Base-by-base conservation (phyloP, 208 protist species). In the Trypanosoma theileri region DNA sequence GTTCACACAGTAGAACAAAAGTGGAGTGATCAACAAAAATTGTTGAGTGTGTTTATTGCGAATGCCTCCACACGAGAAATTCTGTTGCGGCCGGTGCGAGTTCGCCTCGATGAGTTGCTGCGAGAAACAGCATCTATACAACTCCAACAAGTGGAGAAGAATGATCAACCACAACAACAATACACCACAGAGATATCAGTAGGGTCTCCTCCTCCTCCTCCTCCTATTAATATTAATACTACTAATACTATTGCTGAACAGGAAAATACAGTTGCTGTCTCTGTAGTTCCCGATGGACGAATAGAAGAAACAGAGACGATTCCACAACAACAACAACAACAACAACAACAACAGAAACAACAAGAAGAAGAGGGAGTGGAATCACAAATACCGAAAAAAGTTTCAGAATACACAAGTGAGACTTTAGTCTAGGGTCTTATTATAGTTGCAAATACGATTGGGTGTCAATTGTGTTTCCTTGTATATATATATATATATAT, bases 41-140 rank as follows among this genome's bases (percentile, higher is more conserved):
- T 78, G 12, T 31, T 78, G 35, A 7, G 1, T 19, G 3, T 54
- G 11, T 78, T 59, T 28, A 68, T 78, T 42, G 17, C 28, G 17
- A 52, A 65, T 50, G 42, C 50, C 0, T 55, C 66, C 11, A 67
- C 65, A 22, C 48, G 66, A 42, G 60, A 73, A 12, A 60, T 58
- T 68, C 48, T 80, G 11, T 41, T 80, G 45, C 62, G 68, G 21
- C 62, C 69, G 3, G 63, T 75, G 3, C 54, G 44, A 58, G 22
- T 55, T 44, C 62, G 68, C 12, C 6, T 80, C 1, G 74, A 80
- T 53, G 69, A 80, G n/a, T 16, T 75, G 22, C 28, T 80, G 41
- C 19, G 26, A 9, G 64, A 73, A 52, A 45, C 55, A n/a, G 62
- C 35, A 21, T 45, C 52, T 9, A 63, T 71, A 44, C 58, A 64